Conservation (phyloP, 345 rosid genomes). For the Eucalyptus tenuipes region DNA sequence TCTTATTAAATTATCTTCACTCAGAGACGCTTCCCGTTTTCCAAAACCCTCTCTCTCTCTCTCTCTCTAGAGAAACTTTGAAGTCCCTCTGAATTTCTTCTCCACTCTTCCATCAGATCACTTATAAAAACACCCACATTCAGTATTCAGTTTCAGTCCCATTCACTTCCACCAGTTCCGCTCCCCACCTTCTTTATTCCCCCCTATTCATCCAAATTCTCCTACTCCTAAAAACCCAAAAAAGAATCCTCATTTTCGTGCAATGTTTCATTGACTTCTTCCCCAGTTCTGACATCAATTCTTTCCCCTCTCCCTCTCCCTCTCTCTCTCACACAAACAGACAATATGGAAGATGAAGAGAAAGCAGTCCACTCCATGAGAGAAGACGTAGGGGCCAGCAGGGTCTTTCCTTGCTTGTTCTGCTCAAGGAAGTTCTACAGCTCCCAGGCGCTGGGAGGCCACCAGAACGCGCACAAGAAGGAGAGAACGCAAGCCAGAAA, state of each 20-base stretch:
- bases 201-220: background rate
- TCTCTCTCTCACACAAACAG: background rate
- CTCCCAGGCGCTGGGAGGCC: slow-evolving; percentile 94
- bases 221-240: background rate
- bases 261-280: background rate
- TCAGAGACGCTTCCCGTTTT: slow-evolving; percentile 24
- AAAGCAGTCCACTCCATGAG: background rate
- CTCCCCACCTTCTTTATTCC: background rate
- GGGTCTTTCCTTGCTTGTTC: slow-evolving; percentile 63
- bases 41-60: slow-evolving; percentile 5
- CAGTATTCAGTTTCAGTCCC: background rate
- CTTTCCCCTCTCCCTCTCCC: background rate
- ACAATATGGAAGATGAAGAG: slow-evolving; percentile 28
- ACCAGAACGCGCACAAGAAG: slow-evolving; percentile 93
- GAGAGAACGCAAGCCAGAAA: slow-evolving; percentile 72
- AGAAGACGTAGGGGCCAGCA: slow-evolving; percentile 2
- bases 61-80: background rate
- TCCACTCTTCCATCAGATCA: background rate
- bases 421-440: slow-evolving; percentile 82
- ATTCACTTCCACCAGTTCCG: background rate
- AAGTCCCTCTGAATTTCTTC: background rate
- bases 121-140: slow-evolving; percentile 5
- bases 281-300: background rate
- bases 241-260: background rate
- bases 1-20: slow-evolving; percentile 3